These are phyloP conservation scores for Conringia planisiliqua DNA, from an alignment of 345 rosid species.

Conservation along the genomic window DNA sequence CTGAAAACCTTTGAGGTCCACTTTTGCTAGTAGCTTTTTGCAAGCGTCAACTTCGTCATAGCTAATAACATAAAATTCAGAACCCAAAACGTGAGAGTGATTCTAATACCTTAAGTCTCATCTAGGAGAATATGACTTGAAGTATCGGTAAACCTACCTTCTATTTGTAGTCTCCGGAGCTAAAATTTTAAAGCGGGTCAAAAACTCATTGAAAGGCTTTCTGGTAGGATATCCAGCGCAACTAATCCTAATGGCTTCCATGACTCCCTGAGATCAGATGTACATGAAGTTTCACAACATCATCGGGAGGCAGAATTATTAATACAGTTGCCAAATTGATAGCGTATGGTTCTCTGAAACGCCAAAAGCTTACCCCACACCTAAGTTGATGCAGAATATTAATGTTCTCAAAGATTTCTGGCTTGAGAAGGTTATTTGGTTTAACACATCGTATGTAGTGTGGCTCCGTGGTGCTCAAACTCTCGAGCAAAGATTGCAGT, in stretches of 20 bases:
- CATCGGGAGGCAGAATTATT: not conserved
- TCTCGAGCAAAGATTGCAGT: conserved; percentile 91
- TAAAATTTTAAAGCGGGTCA: conserved; percentile 63
- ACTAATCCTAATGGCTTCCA: conserved; percentile 99
- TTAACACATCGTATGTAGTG: conserved; percentile 96
- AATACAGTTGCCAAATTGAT: not conserved
- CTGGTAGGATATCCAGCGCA: conserved; percentile 98
- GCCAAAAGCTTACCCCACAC: conserved; percentile 79
- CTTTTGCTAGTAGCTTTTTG: conserved; percentile 78
- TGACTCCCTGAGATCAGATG: conserved; percentile 68
- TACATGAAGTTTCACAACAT: conserved; percentile 5
- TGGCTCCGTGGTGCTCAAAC: conserved; percentile 88
- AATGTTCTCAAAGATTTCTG: conserved; percentile 76
- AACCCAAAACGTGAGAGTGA: not conserved
- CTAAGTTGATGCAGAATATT: conserved; percentile 84
- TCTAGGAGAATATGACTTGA: conserved; percentile 7
- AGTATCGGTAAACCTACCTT: conserved; percentile 44
- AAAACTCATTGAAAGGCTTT: conserved; percentile 73
- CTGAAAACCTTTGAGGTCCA: conserved; percentile 82
- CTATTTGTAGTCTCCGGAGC: conserved; percentile 56
- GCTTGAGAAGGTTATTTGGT: conserved; percentile 95
- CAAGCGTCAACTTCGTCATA: conserved; percentile 71
- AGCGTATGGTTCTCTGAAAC: conserved; percentile 6
- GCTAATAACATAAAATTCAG: conserved; percentile 37
- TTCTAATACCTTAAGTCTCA: not conserved